These are phyloP conservation scores for Harringtonia aguacate DNA, from an alignment of 2,329 filamentous ascomycete species.

Conservation along the genomic window DNA sequence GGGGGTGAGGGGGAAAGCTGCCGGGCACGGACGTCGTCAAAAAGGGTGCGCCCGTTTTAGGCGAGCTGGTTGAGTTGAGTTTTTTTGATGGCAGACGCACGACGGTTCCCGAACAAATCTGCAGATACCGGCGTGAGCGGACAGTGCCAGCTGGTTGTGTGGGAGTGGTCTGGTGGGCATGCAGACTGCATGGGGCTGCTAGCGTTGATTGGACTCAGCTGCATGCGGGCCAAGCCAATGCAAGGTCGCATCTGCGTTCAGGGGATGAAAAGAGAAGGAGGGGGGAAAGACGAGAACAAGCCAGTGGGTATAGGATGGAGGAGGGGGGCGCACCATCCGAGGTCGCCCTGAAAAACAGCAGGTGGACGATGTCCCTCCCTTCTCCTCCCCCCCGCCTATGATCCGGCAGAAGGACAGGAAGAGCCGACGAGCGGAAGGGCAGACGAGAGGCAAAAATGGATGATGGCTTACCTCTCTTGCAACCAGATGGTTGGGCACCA, in stretches of 20 bases:
- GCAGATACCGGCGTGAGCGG: slow-evolving; percentile 5
- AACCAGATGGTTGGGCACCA: too few relatives aligned
- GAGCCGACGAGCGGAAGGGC: neutral
- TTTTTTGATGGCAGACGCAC: neutral
- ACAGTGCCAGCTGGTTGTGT: slow-evolving; percentile 12
- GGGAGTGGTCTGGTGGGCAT: slow-evolving; percentile 11
- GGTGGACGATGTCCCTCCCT: neutral
- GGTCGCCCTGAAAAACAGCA: slow-evolving; percentile 4
- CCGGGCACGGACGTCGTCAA: too few relatives aligned
- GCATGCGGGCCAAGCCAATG: slow-evolving; percentile 6
- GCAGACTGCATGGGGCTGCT: slow-evolving; percentile 8
- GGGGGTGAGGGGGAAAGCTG: too few relatives aligned
- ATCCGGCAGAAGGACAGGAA: neutral
- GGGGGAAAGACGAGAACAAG: neutral
- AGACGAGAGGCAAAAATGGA: neutral
- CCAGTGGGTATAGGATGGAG: neutral
- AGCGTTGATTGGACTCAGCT: slow-evolving; percentile 12
- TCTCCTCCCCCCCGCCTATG: too few relatives aligned
- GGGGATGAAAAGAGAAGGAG: neutral
- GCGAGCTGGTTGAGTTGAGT: too few relatives aligned
- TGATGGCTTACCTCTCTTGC: too few relatives aligned
- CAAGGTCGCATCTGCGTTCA: neutral
- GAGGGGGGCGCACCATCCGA: neutral
- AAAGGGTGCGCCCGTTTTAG: too few relatives aligned
- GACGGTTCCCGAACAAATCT: neutral